Percentiles rank a stretch among this genome's conserved stretches.
These are phyloP conservation scores for Adansonia grandidieri DNA, from an alignment of 441 rosid genomes.

Conservation along the genomic window DNA sequence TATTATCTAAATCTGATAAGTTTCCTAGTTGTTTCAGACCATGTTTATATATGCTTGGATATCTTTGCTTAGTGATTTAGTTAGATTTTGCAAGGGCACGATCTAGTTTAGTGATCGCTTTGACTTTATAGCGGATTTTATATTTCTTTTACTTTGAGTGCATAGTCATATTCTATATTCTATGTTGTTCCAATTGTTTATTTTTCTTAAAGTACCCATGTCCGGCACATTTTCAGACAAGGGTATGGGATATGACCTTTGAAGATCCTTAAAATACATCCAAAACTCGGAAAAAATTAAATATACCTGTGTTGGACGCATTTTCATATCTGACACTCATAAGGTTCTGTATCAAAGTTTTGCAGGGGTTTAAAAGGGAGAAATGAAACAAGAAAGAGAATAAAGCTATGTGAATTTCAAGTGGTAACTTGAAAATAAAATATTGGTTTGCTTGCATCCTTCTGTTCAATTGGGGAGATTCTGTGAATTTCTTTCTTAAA, in stretches of 20 bases:
- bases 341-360: not conserved
- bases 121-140: not conserved
- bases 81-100: not conserved
- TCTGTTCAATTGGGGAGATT: not conserved
- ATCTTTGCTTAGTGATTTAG: too few relatives aligned
- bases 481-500: not conserved
- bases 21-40: not conserved
- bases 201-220: too few relatives aligned
- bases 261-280: too few relatives aligned
- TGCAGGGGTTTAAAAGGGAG: not conserved
- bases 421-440: not conserved
- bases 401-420: not conserved
- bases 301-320: too few relatives aligned
- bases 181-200: too few relatives aligned
- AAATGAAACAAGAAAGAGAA: not conserved
- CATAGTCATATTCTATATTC: too few relatives aligned
- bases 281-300: too few relatives aligned
- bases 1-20: not conserved
- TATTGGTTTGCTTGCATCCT: not conserved
- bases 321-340: too few relatives aligned
- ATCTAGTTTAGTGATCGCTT: constrained; percentile 8
- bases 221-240: too few relatives aligned
- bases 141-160: not conserved
- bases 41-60: not conserved
- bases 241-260: too few relatives aligned